Evolutionary conservation across 1,284 basidiomycete species (phyloP), one percentile per base, ranked within the genome.

Genomic region (Leccinum holopus): DNA sequence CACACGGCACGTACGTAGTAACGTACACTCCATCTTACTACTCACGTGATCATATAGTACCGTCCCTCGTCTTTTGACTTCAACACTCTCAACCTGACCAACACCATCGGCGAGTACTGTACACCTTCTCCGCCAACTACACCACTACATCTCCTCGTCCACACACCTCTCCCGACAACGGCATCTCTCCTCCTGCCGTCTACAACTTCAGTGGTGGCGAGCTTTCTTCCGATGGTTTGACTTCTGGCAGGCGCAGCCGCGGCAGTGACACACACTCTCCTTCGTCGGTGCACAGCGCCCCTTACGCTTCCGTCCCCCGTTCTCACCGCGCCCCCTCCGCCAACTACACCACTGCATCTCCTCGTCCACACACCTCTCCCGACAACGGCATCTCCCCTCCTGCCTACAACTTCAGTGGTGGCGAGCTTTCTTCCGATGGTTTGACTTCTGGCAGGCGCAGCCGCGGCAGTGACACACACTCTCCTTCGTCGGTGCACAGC

Each of bases 381-480:
- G 86, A 89, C 65, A 81, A 79, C 63, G 82, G 84, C 74, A 84
- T 91, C 67, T 88, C 87, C 57, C 88, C 88, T 25, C 87, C 87
- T 52, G 82, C 86, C 47, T 88, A 89, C 74, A 85, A 81, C 70
- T 76, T 90, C 65, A 87, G 84, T 72, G 82, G 80, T 54, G 87
- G 86, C 66, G 89, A 91, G 72, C 77, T 87, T 61, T 88, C 87
- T 11, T 88, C 87, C 18, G 88, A 90, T 71, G 82, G 85, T 66
- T 78, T 85, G 63, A 78, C 81, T 65, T 87, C 88, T 62, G 83
- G 81, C 69, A 81, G 87, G 62, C 82, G 82, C 70, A 87, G 87
- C 74, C 87, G 87, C 64, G 85, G 85, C 69, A 86, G 84, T 69
- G 83, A 84, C 65, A 83, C 84, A 32, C 81, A 83, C 70, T 87